Conservation (phyloP, 2,329 filamentous ascomycete genomes). For the Endoconidiophora laricicola region DNA sequence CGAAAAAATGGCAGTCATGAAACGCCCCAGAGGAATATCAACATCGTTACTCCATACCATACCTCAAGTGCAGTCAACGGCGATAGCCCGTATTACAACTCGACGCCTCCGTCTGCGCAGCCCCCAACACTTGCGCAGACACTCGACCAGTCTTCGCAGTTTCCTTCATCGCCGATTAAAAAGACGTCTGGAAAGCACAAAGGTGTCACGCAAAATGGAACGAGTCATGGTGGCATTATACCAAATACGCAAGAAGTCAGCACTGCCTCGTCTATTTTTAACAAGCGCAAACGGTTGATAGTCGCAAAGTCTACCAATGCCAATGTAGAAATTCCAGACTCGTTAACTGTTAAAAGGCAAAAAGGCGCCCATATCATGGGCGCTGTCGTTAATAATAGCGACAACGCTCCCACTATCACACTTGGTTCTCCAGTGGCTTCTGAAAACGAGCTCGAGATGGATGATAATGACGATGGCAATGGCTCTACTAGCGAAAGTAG, state of each 20-base stretch:
- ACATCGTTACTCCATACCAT: not conserved
- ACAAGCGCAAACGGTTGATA: not conserved
- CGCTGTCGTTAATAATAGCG: too few relatives aligned
- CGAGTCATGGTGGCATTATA: not conserved
- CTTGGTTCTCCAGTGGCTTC: constrained; percentile 3
- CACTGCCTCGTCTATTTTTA: not conserved
- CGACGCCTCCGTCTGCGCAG: constrained; percentile 2
- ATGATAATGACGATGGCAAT: not conserved
- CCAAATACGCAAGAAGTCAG: not conserved
- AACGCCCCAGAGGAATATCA: not conserved
- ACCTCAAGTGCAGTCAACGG: not conserved
- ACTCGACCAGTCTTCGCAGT: constrained; percentile 2
- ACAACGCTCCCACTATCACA: not conserved
- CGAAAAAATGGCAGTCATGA: not conserved
- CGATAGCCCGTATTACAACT: not conserved
- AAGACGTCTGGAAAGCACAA: not conserved
- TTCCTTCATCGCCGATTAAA: constrained; percentile 1
- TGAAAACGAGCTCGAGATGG: not conserved
- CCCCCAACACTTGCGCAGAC: not conserved
- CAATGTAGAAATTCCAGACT: not conserved
- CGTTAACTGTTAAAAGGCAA: not conserved
- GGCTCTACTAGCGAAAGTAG: too few relatives aligned
- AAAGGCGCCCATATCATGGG: not conserved
- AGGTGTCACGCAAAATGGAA: not conserved
- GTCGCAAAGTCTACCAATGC: not conserved